A percentile compares a stretch with the other conserved stretches of the same genome.
Evolutionary conservation across 73 alveolate genomes (phyloP).

Genomic region (Tetrahymena thermophila): DNA sequence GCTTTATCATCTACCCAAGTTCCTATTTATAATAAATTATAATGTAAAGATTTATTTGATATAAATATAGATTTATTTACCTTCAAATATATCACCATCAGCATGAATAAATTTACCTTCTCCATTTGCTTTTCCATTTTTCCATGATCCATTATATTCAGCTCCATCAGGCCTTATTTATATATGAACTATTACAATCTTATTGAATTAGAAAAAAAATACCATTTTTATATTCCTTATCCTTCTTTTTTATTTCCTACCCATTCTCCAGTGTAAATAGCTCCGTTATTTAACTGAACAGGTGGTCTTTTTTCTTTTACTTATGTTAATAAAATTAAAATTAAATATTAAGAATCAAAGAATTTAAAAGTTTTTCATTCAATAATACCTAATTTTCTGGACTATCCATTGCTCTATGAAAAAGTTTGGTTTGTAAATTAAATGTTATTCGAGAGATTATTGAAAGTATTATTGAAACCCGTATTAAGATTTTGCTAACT

Average conservation of each 20-base stretch:
- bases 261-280: constrained; percentile 55
- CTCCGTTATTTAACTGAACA: constrained; percentile 45
- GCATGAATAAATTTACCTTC: constrained; percentile 31
- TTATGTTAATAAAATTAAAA: not conserved
- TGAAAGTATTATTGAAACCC: not conserved
- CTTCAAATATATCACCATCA: constrained; percentile 42
- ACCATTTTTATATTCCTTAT: constrained; percentile 35
- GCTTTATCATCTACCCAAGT: constrained; percentile 59
- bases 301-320: not conserved
- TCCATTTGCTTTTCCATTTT: constrained; percentile 51
- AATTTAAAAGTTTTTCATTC: too few species aligned
- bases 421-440: not conserved
- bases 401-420: not conserved
- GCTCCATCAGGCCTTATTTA: constrained; percentile 52
- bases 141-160: constrained; percentile 53
- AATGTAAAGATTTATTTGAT: not conserved
- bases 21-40: constrained; percentile 37
- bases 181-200: not conserved
- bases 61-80: not conserved
- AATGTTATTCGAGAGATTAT: not conserved
- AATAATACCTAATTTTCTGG: not conserved
- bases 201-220: not conserved
- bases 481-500: not conserved
- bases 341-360: not conserved
- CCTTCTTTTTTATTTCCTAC: constrained; percentile 51